Percentiles rank a stretch among this genome's conserved stretches.
Conservation (phyloP, 305 asterid species). For the Rubia balearica region DNA sequence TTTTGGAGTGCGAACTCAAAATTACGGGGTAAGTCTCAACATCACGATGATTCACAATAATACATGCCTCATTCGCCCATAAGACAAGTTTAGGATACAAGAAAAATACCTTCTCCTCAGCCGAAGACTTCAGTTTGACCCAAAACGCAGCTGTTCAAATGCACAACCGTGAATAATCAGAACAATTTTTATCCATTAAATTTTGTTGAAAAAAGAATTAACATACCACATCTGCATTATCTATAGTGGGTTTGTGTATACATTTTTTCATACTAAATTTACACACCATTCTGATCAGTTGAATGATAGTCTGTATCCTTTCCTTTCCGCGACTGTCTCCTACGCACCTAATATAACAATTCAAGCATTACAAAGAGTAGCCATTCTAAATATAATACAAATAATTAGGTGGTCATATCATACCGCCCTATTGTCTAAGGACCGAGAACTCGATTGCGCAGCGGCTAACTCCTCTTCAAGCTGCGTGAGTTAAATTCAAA, state of each 20-base stretch:
- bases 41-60: background rate
- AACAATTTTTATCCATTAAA: slow-evolving; percentile 3
- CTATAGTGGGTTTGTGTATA: background rate
- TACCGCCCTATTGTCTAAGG: slow-evolving; percentile 42
- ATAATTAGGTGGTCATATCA: slow-evolving; percentile 9
- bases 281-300: slow-evolving; percentile 26
- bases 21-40: background rate
- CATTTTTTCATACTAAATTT: slow-evolving; percentile 1
- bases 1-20: background rate
- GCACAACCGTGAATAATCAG: slow-evolving; percentile 21
- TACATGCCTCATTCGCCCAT: background rate
- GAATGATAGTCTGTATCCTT: slow-evolving; percentile 25
- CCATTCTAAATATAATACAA: background rate
- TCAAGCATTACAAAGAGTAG: slow-evolving; percentile 20
- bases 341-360: slow-evolving; percentile 27
- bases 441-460: slow-evolving; percentile 35
- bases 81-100: background rate
- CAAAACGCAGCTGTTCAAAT: slow-evolving; percentile 63
- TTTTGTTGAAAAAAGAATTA: background rate
- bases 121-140: slow-evolving; percentile 60
- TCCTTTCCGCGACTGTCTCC: slow-evolving; percentile 36
- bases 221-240: background rate
- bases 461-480: slow-evolving; percentile 48
- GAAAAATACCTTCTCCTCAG: slow-evolving; percentile 64
- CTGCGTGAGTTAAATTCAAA: slow-evolving; percentile 26